A percentile compares a stretch with the other conserved stretches of the same genome.
Conservation (phyloP, 805 yeast species). For the Diddensiella santjacobensis region DNA sequence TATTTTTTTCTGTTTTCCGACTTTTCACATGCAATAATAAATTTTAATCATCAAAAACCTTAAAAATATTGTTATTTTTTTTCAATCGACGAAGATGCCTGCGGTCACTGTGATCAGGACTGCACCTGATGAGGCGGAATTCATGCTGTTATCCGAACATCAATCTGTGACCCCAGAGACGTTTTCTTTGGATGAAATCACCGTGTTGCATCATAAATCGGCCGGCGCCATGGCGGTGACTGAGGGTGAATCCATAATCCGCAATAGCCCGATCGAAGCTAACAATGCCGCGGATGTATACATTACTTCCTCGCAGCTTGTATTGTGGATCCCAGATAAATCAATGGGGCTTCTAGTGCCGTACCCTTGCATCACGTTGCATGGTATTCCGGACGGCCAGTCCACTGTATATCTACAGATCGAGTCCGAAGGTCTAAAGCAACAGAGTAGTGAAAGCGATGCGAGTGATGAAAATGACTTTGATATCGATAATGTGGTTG, state of each 20-base stretch:
- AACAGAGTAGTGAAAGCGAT: constrained; percentile 1
- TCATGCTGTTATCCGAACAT: constrained; percentile 28
- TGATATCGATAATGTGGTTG: constrained; percentile 9
- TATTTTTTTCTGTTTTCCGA: constrained; percentile 32
- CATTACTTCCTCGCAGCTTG: constrained; percentile 28
- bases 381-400: constrained; percentile 25
- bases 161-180: constrained; percentile 33
- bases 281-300: constrained; percentile 16
- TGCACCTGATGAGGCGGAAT: constrained; percentile 24
- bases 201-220: constrained; percentile 26
- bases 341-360: constrained; percentile 22
- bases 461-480: not conserved
- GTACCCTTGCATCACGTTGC: constrained; percentile 26
- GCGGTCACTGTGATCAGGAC: constrained; percentile 2
- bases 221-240: constrained; percentile 7
- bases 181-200: constrained; percentile 33
- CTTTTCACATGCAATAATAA: not conserved
- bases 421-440: constrained; percentile 4
- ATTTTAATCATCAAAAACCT: not conserved
- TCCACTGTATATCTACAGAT: constrained; percentile 23
- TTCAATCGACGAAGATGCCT: not conserved
- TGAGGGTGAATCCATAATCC: not conserved
- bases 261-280: not conserved
- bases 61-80: not conserved
- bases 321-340: constrained; percentile 24